Conservation (phyloP, 2,329 filamentous ascomycete genomes). For the Stachybotrys chlorohalonatus region DNA sequence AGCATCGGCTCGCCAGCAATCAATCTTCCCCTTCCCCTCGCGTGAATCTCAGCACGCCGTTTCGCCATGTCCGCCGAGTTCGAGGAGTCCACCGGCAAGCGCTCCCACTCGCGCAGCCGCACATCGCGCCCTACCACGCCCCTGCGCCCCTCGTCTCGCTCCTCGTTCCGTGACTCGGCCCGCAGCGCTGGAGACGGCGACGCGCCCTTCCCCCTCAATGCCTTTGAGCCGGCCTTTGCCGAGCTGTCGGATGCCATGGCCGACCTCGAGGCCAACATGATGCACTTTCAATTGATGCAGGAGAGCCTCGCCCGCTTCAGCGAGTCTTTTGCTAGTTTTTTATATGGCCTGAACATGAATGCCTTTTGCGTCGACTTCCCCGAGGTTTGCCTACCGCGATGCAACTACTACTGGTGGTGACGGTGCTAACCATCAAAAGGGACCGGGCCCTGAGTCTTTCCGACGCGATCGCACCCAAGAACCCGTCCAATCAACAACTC, state of each 20-base stretch:
- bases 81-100: conserved; percentile 19
- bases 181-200: conserved; percentile 42
- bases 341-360: conserved; percentile 98
- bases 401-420: background rate
- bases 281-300: conserved; percentile 95
- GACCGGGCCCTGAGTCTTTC: conserved; percentile 78
- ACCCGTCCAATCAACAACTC: conserved; percentile 21
- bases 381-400: conserved; percentile 50
- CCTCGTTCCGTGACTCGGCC: conserved; percentile 73
- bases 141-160: conserved; percentile 79
- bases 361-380: conserved; percentile 97
- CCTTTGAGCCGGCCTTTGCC: conserved; percentile 82
- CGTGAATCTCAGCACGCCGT: background rate
- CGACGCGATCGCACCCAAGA: conserved; percentile 53
- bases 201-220: conserved; percentile 61
- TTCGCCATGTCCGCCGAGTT: conserved; percentile 16
- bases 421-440: conserved; percentile 35
- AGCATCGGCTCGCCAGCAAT: background rate
- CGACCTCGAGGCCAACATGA: conserved; percentile 93
- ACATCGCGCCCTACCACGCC: conserved; percentile 82
- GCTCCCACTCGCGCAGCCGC: conserved; percentile 52
- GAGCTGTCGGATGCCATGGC: conserved; percentile 91
- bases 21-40: background rate
- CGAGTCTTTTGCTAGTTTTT: conserved; percentile 90
- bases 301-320: conserved; percentile 88